These are phyloP conservation scores for Coemansia sp. DNA, from an alignment of 192 early-diverging fungal genomes.

Conservation along the genomic window DNA sequence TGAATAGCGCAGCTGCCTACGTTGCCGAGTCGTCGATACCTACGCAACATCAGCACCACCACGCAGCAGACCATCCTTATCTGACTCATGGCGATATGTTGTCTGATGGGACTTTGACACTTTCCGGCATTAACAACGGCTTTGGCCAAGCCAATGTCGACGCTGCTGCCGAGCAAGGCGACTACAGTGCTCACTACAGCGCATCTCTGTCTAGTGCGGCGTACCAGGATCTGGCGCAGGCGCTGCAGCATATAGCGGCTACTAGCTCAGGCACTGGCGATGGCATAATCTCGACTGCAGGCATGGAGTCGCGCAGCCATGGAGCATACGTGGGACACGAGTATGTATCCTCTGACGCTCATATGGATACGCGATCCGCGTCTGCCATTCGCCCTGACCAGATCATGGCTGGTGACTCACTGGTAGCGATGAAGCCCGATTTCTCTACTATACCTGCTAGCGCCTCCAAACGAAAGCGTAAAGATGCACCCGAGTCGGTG, in stretches of 20 bases:
- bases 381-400: slow-evolving; percentile 21
- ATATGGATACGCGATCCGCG: slow-evolving; percentile 3
- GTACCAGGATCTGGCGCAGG: slow-evolving; percentile 47
- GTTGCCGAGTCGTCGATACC: slow-evolving; percentile 38
- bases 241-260: slow-evolving; percentile 44
- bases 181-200: slow-evolving; percentile 25
- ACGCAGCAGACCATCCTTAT: slow-evolving; percentile 10
- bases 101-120: slow-evolving; percentile 14
- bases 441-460: neutral
- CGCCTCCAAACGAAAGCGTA: slow-evolving; percentile 41
- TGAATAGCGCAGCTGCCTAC: slow-evolving; percentile 48
- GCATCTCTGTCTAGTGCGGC: slow-evolving; percentile 25
- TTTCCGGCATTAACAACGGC: slow-evolving; percentile 25
- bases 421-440: neutral
- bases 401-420: slow-evolving; percentile 14
- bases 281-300: slow-evolving; percentile 4
- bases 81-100: slow-evolving; percentile 30
- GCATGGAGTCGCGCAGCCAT: slow-evolving; percentile 2
- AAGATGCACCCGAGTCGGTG: neutral
- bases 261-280: slow-evolving; percentile 18
- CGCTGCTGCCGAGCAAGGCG: slow-evolving; percentile 6
- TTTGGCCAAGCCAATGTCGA: slow-evolving; percentile 12
- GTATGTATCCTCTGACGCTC: neutral
- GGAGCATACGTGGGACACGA: neutral
- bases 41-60: slow-evolving; percentile 16